Evolutionary conservation across 441 rosid species (phyloP), one percentile per base, ranked within the genome.

Genomic region (Gossypium laxum): DNA sequence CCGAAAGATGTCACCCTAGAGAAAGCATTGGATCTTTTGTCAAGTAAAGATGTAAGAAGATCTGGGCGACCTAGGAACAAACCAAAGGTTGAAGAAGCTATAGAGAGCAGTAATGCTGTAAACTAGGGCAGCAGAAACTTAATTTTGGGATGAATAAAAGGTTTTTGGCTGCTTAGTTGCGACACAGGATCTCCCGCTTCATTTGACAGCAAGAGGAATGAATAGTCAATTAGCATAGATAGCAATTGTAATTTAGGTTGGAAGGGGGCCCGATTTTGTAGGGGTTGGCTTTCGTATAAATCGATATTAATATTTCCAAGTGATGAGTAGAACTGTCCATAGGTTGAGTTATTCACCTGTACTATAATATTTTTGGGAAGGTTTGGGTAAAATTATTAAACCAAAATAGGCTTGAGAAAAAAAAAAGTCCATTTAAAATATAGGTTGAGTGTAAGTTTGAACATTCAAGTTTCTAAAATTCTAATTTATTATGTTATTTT

Each of bases 21-120:
- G 83, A 92, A 79, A 74, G 99, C 94, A 28, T 56, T 92, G 81
- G 76, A 84, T 80, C 83, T 89, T 72, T 80, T 94, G 74, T 85
- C 92, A 34, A 67, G 97, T 66, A 82, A 83, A 51, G 75, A 85
- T 72, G 93, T 80, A 14, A 84, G 91, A 78, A 77, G 21, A 12
- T 45, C 78, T 11, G 97, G 98, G 65, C 86, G 98, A 55, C 96
- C 97, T 32, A 94, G 84, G 82, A 72, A 75, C 70, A 84, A 79
- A 72, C 78, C 82, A 5, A 80, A 77, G 79, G 78, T 80, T 21
- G 88, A 82, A 78, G 85, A 85, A 84, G 82, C 77, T 65, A 78
- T 77, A 2, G 83, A 87, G 79, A 82, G 81, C 18, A 65, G 73
- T 80, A 76, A 67, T 62, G 47, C 8, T 69, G 8, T 45, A 41